Evolutionary conservation across 352 stramenopile genomes (phyloP).

Genomic region (Phytophthora sansomeana): DNA sequence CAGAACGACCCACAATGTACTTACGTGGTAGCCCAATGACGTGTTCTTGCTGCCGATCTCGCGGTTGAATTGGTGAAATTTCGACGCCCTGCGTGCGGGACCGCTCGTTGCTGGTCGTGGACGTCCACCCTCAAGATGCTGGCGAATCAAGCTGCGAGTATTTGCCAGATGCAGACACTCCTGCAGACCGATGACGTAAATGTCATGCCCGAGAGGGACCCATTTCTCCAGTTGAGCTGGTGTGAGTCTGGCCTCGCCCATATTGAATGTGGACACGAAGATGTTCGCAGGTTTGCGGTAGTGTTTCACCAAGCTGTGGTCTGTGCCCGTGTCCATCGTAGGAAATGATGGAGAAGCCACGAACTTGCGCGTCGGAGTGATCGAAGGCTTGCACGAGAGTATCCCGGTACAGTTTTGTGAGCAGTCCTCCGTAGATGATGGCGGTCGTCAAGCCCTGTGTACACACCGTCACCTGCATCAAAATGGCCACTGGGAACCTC

Average conservation of each 20-base stretch:
- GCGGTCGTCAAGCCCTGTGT: constrained; percentile 67
- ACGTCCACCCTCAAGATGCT: constrained; percentile 70
- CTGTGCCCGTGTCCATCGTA: constrained; percentile 31
- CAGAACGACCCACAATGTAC: no score
- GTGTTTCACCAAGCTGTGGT: constrained; percentile 38
- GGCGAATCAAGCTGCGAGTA: constrained; percentile 61
- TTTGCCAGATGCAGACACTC: constrained; percentile 87
- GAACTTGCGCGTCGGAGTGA: constrained; percentile 40
- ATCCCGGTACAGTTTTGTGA: constrained; percentile 49
- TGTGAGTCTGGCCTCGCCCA: constrained; percentile 74
- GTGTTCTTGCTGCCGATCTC: constrained; percentile 88
- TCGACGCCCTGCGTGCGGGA: constrained; percentile 23
- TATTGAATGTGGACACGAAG: constrained; percentile 89
- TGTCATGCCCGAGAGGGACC: constrained; percentile 81
- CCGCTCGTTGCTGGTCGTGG: constrained; percentile 34
- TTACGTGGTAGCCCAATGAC: constrained; percentile 79
- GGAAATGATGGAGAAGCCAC: constrained; percentile 45
- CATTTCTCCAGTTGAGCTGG: constrained; percentile 69
- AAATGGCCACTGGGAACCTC: constrained; percentile 58
- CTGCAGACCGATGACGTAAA: constrained; percentile 90
- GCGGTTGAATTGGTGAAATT: constrained; percentile 69
- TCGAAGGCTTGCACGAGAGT: constrained; percentile 31
- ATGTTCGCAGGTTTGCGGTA: constrained; percentile 64
- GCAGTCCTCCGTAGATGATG: constrained; percentile 69
- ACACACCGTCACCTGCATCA: constrained; percentile 76